Evolutionary conservation across 768 basidiomycete genomes (phyloP), one percentile per base, ranked within the genome.

Genomic region (Lactifluus rugatus): DNA sequence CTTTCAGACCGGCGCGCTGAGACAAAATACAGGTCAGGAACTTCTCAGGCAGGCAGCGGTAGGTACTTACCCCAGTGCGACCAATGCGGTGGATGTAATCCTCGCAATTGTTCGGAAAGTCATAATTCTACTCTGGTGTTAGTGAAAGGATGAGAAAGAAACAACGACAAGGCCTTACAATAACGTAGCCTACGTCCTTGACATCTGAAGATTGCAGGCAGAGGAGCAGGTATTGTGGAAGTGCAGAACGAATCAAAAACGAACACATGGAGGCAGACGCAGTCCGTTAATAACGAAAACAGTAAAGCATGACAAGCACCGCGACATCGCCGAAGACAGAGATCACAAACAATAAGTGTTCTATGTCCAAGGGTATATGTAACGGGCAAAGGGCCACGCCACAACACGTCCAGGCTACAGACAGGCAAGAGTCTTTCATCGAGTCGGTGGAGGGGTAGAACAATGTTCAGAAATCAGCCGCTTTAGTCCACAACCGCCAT

Each of bases 21-120:
- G 37, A 28, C 10, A 23, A 39, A 34, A 34, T 46, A 44, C 56
- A 41, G 47, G 44, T 57, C 16, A 48, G 41, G 48, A 39, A 58
- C 28, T 46, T 32, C 5, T 21, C 13, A 28, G 11, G 7, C 1
- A 2, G 11, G 14, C 26, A 25, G 14, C 9, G 32, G 14, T 45
- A 54, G 0, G 17, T 7, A 70, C 80, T 47, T 72, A 91, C 90
- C 56, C 94, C 94, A 63, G 95, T 96, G 71, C 95, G 93, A 63
- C 95, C 96, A 68, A 99, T 99, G 65, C 95, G 92, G 74, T 99
- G 95, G 60, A 97, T 93, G 73, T 98, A 98, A 73, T 96, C 94
- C 76, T 95, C 93, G 68, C 89, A 91, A 69, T 95, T 94, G 74
- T 96, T 96, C 1, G 94, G 93, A 78, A 98, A 96, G 71, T 97